Evolutionary conservation across 768 basidiomycete species (phyloP).

Genomic region (Agaricus blazei): DNA sequence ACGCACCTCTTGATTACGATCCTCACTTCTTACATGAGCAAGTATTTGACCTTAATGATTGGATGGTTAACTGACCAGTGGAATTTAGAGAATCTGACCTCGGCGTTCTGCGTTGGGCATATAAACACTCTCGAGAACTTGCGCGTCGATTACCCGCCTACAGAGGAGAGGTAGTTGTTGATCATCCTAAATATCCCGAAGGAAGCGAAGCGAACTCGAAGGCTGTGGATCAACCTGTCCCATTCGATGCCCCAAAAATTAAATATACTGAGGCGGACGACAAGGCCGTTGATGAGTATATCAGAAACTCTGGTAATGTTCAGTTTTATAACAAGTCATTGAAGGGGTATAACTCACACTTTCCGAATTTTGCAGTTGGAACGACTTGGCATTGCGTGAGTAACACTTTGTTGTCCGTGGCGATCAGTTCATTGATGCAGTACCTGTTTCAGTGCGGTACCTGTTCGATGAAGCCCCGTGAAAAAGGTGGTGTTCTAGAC

Average conservation of each 20-base stretch:
- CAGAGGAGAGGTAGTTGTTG: constrained; percentile 30
- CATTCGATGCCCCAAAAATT: constrained; percentile 28
- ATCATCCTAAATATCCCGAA: constrained; percentile 32
- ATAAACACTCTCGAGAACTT: constrained; percentile 52
- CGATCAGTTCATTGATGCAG: no score
- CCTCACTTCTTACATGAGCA: constrained; percentile 42
- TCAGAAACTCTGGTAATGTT: constrained; percentile 25
- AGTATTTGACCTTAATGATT: constrained; percentile 9
- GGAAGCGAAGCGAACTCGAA: constrained; percentile 25
- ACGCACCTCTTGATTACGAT: constrained; percentile 39
- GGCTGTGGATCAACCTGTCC: constrained; percentile 23
- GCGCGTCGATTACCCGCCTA: constrained; percentile 46
- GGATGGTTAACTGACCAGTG: background rate
- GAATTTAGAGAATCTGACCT: constrained; percentile 36
- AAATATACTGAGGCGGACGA: constrained; percentile 37
- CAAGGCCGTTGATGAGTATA: constrained; percentile 34
- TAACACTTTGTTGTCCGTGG: background rate
- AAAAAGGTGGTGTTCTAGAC: constrained; percentile 58
- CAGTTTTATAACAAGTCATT: no score
- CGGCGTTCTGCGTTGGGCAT: constrained; percentile 40
- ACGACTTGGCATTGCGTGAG: constrained; percentile 44
- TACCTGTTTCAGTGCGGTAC: constrained; percentile 45
- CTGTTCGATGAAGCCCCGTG: constrained; percentile 61
- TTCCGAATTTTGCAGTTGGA: constrained; percentile 19
- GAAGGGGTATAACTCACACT: background rate